phyloP scores from a whole-genome alignment of 164 flowering plant genomes.

The Brasenia schreberi region DNA sequence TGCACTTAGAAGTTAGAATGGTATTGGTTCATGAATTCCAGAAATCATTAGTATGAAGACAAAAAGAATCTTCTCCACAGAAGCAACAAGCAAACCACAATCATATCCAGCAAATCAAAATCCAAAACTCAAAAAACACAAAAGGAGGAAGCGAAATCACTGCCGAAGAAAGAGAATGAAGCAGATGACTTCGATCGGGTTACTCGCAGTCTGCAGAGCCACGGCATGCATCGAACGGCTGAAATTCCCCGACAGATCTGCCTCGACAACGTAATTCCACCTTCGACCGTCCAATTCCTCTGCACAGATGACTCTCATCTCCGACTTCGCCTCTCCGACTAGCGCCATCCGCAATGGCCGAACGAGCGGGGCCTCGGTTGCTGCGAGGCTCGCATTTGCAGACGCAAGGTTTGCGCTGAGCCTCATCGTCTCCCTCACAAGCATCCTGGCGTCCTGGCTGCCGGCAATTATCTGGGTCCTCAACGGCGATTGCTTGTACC shows the following conservation, averaged over 20 bases:
- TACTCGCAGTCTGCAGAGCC: slow-evolving; percentile 49
- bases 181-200: slow-evolving; percentile 52
- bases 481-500: slow-evolving; percentile 21
- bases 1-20: background rate
- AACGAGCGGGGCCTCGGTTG: background rate
- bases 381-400: slow-evolving; percentile 6
- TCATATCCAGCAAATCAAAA: too few relatives aligned
- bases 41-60: background rate
- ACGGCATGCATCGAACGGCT: slow-evolving; percentile 58
- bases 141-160: background rate
- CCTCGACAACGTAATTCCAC: slow-evolving; percentile 63
- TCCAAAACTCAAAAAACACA: too few relatives aligned
- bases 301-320: slow-evolving; percentile 46
- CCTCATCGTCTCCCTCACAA: slow-evolving; percentile 76
- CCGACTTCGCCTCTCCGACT: slow-evolving; percentile 17
- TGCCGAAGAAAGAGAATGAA: background rate
- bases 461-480: slow-evolving; percentile 21
- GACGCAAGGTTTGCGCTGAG: slow-evolving; percentile 78
- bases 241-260: slow-evolving; percentile 15
- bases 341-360: slow-evolving; percentile 20
- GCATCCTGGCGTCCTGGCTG: slow-evolving; percentile 43
- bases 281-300: slow-evolving; percentile 79
- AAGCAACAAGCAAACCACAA: too few relatives aligned
- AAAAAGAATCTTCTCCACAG: too few relatives aligned
- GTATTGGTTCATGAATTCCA: background rate